phyloP scores from a whole-genome alignment of 495 filamentous ascomycete species.

The Aspergillus nanangensis region DNA sequence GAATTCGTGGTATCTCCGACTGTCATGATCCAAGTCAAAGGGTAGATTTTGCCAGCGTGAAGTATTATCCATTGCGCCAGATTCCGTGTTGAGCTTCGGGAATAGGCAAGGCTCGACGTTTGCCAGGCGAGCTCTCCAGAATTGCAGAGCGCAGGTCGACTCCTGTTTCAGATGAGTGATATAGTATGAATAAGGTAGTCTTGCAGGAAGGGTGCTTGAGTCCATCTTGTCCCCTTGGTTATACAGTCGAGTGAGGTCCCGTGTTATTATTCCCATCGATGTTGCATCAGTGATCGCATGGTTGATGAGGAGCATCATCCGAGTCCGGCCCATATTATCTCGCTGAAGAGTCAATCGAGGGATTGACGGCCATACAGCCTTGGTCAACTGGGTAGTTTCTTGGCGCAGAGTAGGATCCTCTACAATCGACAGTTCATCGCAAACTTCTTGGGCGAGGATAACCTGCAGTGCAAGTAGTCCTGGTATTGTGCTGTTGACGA shows the following conservation, averaged over 20 bases:
- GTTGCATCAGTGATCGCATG: neutral
- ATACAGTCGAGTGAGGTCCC: neutral
- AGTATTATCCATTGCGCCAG: neutral
- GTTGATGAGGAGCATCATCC: neutral
- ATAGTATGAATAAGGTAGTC: neutral
- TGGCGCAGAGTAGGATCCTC: neutral
- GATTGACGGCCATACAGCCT: neutral
- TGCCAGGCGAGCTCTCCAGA: neutral
- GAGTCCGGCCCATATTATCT: neutral
- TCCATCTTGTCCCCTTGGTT: neutral
- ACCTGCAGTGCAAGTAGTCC: neutral
- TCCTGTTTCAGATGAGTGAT: neutral
- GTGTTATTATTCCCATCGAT: neutral
- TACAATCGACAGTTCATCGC: no score
- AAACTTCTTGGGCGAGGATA: neutral
- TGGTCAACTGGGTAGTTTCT: neutral
- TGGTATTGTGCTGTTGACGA: neutral
- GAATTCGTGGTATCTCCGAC: neutral
- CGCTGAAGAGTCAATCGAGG: neutral
- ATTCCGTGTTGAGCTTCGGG: neutral
- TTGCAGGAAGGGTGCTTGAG: neutral
- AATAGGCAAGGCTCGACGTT: neutral
- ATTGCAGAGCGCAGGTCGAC: neutral
- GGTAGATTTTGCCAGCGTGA: neutral
- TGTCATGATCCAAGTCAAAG: neutral